A percentile compares a stretch with the other conserved stretches of the same genome.
Evolutionary conservation across 768 basidiomycete genomes (phyloP).

Genomic region (Gelatoporia subvermispora): DNA sequence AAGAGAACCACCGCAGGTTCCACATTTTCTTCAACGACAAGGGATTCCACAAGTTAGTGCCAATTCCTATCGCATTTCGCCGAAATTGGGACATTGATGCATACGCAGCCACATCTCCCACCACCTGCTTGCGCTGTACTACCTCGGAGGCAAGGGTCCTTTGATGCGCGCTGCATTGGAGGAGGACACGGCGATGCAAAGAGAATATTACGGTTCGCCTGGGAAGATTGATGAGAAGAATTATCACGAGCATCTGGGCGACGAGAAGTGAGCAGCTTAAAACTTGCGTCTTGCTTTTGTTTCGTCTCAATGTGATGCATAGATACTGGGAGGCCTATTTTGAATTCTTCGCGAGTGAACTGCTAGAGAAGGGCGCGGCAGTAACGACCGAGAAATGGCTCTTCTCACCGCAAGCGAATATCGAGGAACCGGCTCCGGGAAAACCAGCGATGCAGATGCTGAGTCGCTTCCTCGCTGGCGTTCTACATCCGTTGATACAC

Average conservation of each 20-base stretch:
- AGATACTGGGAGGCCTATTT: background rate
- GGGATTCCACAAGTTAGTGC: conserved; percentile 45
- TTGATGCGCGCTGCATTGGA: conserved; percentile 37
- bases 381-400: conserved; percentile 55
- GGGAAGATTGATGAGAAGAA: conserved; percentile 40
- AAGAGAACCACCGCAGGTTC: conserved; percentile 42
- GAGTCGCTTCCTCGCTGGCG: conserved; percentile 47
- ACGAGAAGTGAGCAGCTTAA: conserved; percentile 38
- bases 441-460: conserved; percentile 46
- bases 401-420: conserved; percentile 37
- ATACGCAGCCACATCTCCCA: background rate
- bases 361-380: conserved; percentile 39
- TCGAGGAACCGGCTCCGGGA: conserved; percentile 11
- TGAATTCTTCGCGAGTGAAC: conserved; percentile 18
- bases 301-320: background rate
- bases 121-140: conserved; percentile 33
- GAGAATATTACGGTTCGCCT: conserved; percentile 37
- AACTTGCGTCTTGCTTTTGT: background rate
- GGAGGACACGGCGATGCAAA: conserved; percentile 33
- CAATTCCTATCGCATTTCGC: background rate
- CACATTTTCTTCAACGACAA: conserved; percentile 46
- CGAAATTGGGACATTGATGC: background rate
- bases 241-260: conserved; percentile 49
- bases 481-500: conserved; percentile 65
- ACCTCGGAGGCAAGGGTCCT: conserved; percentile 44